Evolutionary conservation across 306 rosid species (phyloP).

Genomic region (Dicorynia guianensis): DNA sequence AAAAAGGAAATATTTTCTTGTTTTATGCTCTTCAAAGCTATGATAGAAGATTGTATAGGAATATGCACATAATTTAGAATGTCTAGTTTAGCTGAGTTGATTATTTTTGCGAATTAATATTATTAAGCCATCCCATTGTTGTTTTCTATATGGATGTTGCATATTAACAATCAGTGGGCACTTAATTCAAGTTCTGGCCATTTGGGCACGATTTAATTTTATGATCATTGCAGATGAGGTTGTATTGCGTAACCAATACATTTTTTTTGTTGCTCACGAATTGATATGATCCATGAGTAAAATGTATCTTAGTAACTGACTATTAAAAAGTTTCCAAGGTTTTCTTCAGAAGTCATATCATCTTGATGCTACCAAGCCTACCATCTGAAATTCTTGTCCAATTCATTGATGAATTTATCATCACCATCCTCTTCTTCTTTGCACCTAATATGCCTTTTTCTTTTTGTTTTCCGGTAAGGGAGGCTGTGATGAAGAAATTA

Average conservation of each 20-base stretch:
- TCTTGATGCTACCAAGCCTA: background rate
- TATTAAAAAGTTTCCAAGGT: background rate
- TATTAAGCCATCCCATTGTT: background rate
- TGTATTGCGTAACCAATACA: background rate
- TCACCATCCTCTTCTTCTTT: too few relatives aligned
- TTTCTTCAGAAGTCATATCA: background rate
- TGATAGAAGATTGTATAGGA: conserved; percentile 13
- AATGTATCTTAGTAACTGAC: background rate
- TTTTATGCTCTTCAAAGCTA: background rate
- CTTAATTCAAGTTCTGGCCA: conserved; percentile 21
- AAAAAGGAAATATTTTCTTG: background rate
- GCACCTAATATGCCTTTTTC: too few relatives aligned
- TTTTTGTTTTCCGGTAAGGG: conserved; percentile 54
- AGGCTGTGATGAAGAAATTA: conserved; percentile 90
- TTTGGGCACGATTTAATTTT: background rate
- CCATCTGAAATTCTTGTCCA: background rate
- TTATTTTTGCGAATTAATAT: too few relatives aligned
- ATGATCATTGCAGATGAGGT: background rate
- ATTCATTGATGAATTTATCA: conserved; percentile 21
- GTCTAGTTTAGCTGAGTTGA: too few relatives aligned
- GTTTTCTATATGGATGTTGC: conserved; percentile 19
- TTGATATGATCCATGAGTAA: background rate
- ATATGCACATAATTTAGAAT: conserved; percentile 11
- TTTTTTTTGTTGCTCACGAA: conserved; percentile 1
- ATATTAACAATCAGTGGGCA: background rate